A percentile compares a stretch with the other conserved stretches of the same genome.
Evolutionary conservation across 768 basidiomycete species (phyloP).

Genomic region (Russula compacta): DNA sequence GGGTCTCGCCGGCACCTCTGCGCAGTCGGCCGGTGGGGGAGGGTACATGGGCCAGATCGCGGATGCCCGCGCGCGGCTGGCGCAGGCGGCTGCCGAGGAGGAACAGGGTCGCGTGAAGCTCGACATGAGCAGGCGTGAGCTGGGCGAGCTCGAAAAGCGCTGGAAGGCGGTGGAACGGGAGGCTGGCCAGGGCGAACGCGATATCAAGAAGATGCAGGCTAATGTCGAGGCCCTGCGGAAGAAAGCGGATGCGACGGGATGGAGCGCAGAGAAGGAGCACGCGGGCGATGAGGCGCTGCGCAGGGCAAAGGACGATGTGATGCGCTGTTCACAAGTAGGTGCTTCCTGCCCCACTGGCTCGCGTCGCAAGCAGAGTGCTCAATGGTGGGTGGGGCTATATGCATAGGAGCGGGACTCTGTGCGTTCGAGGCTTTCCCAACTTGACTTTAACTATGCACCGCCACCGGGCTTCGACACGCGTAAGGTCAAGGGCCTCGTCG

Average conservation of each 20-base stretch:
- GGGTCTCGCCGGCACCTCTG: slow-evolving; percentile 62
- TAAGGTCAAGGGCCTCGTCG: slow-evolving; percentile 88
- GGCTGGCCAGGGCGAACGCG: slow-evolving; percentile 64
- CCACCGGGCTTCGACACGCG: slow-evolving; percentile 70
- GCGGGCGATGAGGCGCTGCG: slow-evolving; percentile 42
- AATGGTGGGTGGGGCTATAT: background rate
- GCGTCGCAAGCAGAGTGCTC: background rate
- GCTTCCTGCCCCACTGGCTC: background rate
- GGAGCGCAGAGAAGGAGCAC: slow-evolving; percentile 69
- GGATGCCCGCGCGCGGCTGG: slow-evolving; percentile 63
- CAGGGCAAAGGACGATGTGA: slow-evolving; percentile 45
- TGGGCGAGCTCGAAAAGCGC: slow-evolving; percentile 62
- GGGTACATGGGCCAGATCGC: slow-evolving; percentile 91
- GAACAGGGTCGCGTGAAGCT: slow-evolving; percentile 74
- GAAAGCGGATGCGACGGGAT: slow-evolving; percentile 53
- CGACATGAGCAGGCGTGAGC: slow-evolving; percentile 66
- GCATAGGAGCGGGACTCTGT: slow-evolving; percentile 58
- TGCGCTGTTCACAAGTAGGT: slow-evolving; percentile 54
- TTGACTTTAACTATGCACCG: slow-evolving; percentile 84
- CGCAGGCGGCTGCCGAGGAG: slow-evolving; percentile 75
- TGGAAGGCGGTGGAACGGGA: slow-evolving; percentile 84
- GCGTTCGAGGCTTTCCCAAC: slow-evolving; percentile 52
- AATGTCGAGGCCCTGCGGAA: slow-evolving; percentile 49
- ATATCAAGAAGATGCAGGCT: slow-evolving; percentile 47
- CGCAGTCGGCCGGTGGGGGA: slow-evolving; percentile 70